phyloP scores from a whole-genome alignment of 768 basidiomycete species.

The Boletus sp. region DNA sequence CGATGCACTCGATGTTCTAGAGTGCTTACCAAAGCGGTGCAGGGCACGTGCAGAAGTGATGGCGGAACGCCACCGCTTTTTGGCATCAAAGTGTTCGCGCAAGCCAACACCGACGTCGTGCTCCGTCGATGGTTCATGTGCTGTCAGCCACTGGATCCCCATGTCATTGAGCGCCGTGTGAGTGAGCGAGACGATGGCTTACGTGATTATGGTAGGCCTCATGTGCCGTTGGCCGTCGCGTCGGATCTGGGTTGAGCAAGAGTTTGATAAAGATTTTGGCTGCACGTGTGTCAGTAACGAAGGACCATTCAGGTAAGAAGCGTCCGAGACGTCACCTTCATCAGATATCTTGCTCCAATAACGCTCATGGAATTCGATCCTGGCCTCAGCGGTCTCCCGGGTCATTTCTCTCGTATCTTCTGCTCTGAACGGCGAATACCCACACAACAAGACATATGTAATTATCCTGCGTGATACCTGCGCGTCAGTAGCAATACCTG shows the following conservation, averaged over 20 bases:
- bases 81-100: constrained; percentile 80
- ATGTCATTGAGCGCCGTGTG: not conserved
- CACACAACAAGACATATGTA: constrained; percentile 91
- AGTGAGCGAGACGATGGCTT: constrained; percentile 21
- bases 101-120: constrained; percentile 73
- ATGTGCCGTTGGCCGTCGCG: constrained; percentile 66
- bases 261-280: constrained; percentile 82
- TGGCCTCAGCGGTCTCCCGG: constrained; percentile 81
- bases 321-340: constrained; percentile 48
- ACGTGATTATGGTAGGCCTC: constrained; percentile 71
- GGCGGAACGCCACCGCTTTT: constrained; percentile 69
- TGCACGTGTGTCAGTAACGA: constrained; percentile 26
- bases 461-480: constrained; percentile 61
- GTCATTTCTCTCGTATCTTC: constrained; percentile 74
- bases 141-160: constrained; percentile 65
- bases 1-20: constrained; percentile 27
- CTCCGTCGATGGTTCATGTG: constrained; percentile 60
- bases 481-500: not conserved
- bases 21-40: constrained; percentile 29
- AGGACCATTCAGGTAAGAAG: not conserved
- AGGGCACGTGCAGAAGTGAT: constrained; percentile 52
- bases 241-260: constrained; percentile 70
- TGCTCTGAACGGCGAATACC: constrained; percentile 92
- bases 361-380: constrained; percentile 87
- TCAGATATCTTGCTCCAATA: constrained; percentile 91